These are phyloP conservation scores for Lanmaoa pseudosensibilis DNA, from an alignment of 768 basidiomycete species.

Conservation along the genomic window DNA sequence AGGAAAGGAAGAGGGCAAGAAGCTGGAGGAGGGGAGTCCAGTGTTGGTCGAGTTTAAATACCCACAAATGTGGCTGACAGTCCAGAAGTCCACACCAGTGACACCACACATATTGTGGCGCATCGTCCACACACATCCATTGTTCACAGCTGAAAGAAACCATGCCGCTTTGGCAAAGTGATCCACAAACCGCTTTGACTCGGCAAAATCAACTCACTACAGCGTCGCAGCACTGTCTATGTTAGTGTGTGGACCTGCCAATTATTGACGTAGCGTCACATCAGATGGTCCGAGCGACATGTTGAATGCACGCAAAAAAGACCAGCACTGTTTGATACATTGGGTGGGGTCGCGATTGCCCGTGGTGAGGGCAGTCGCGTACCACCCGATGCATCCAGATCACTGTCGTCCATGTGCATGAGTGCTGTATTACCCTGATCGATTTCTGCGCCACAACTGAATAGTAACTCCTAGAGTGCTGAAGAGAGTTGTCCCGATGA, in stretches of 20 bases:
- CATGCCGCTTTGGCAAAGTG: background rate
- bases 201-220: background rate
- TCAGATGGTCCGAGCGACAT: too few relatives aligned
- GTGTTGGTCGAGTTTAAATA: slow-evolving; percentile 9
- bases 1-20: background rate
- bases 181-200: slow-evolving; percentile 1
- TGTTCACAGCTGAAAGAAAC: background rate
- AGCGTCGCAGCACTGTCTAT: background rate
- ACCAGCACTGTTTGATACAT: background rate
- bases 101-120: background rate
- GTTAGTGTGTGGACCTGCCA: background rate
- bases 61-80: slow-evolving; percentile 10
- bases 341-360: background rate
- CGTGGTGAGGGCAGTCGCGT: background rate
- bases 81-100: background rate
- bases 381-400: background rate
- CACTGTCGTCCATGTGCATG: background rate
- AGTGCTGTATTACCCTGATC: background rate
- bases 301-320: background rate
- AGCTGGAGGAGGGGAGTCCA: background rate
- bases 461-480: background rate
- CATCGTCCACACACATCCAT: background rate
- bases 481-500: background rate
- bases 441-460: background rate
- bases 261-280: background rate